Conservation (phyloP, 768 basidiomycete species). For the Imleria badia region DNA sequence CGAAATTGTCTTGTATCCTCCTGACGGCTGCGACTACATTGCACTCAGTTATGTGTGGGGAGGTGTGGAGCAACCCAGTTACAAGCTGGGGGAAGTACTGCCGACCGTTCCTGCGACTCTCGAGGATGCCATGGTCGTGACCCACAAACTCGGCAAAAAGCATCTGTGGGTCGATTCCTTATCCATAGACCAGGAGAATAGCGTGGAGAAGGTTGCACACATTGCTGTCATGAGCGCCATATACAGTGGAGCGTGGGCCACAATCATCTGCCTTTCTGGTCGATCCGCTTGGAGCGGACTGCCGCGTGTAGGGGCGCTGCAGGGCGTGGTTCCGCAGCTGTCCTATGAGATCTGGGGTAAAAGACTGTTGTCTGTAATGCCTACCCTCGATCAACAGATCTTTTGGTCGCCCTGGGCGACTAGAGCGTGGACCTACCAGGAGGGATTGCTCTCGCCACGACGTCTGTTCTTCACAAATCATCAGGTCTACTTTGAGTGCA, state of each 20-base stretch:
- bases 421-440: constrained; percentile 21
- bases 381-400: constrained; percentile 1
- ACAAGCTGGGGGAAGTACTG: constrained; percentile 9
- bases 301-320: constrained; percentile 12
- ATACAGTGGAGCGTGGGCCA: constrained; percentile 14
- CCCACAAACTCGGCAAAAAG: constrained; percentile 10
- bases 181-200: constrained; percentile 15
- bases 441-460: constrained; percentile 16
- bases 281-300: constrained; percentile 7
- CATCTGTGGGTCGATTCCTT: constrained; percentile 21
- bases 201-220: constrained; percentile 7
- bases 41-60: constrained; percentile 23
- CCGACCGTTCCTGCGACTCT: constrained; percentile 16
- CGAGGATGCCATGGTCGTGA: constrained; percentile 16
- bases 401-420: constrained; percentile 11
- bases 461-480: constrained; percentile 20
- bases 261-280: constrained; percentile 11
- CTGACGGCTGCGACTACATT: constrained; percentile 5
- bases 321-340: constrained; percentile 11
- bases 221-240: constrained; percentile 18
- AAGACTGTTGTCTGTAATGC: constrained; percentile 12
- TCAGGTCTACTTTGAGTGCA: constrained; percentile 22
- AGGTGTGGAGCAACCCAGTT: constrained; percentile 1
- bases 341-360: constrained; percentile 2
- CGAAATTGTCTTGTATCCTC: constrained; percentile 6